phyloP scores from a whole-genome alignment of 1,284 basidiomycete genomes.

The Polyporus tsugae region DNA sequence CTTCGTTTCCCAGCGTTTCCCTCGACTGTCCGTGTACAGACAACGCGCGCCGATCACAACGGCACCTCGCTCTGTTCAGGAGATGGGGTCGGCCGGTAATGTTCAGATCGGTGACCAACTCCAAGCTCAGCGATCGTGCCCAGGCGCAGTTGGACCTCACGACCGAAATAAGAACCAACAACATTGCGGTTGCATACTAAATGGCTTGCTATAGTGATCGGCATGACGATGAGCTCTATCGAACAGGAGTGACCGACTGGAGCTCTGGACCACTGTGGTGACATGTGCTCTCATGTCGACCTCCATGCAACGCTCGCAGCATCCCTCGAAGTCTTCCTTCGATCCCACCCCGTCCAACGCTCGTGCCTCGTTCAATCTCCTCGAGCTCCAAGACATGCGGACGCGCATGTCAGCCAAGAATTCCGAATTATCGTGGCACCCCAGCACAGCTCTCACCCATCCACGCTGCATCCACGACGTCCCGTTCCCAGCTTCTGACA shows the following conservation, averaged over 20 bases:
- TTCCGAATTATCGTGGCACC: neutral
- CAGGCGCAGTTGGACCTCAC: neutral
- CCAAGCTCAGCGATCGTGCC: neutral
- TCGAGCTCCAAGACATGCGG: neutral
- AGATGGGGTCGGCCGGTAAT: neutral
- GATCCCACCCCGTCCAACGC: neutral
- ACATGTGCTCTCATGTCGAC: neutral
- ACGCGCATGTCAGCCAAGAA: neutral
- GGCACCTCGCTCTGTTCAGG: neutral
- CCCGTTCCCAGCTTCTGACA: neutral
- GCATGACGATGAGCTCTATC: constrained; percentile 4
- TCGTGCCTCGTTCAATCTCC: constrained; percentile 1
- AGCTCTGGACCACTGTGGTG: neutral
- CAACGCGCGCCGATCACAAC: neutral
- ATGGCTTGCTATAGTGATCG: constrained; percentile 2
- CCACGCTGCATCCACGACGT: neutral
- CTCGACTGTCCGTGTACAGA: neutral
- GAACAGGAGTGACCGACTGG: neutral
- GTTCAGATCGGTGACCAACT: neutral
- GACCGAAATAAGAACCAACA: neutral
- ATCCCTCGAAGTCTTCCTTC: neutral
- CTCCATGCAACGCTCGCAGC: neutral
- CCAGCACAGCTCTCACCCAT: neutral
- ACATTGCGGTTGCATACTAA: neutral
- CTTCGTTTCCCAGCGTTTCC: neutral